Evolutionary conservation across 176 grass and related monocot genomes (phyloP), one percentile per base, ranked within the genome.

Genomic region (Musa troglodytarum): DNA sequence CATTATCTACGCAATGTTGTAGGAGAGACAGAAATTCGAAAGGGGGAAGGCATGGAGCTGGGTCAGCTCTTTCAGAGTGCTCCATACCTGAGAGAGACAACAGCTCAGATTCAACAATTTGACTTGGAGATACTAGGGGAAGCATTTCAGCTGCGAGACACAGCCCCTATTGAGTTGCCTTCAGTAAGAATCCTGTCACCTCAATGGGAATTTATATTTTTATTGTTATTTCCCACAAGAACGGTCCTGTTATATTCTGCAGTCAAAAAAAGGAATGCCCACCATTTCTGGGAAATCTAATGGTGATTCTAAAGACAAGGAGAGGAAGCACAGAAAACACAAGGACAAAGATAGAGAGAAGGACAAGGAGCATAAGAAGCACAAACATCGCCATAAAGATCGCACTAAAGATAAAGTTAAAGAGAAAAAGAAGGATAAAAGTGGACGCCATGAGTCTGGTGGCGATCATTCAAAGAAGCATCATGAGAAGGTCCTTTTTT

Each of bases 1-100:
- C 90, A 99, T 81, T 98, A 99, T 79, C 82, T 99, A 83, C 86
- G 89, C 71, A 94, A 91, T 89, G 82, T 91, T 54, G 88, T 86
- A 56, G 95, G 95, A 11, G 90, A 99, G 49, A 91, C 84, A 22
- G 90, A 99, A 90, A 99, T 99, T 55, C 84, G 90, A 50, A 94
- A 83, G 87, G 95, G 95, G 68, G 95, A 99, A 84, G 95, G 95
- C 63, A 99, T 99, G 95, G 90, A 99, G 84, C 81, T 99, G 28
- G 86, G 93, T 67, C 95, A 99, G 71, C 88, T 99, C 1, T 72
- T 99, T 79, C 88, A 90, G 69, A 87, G 80, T 80, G 83, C 84
- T 29, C 77, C 72, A 23, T 88, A 92, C 74, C 76, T 87, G 72
- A 79, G 81, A 74, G 88, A 91, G n/a, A 99, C 87, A 56, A 83